Evolutionary conservation across 2,329 filamentous ascomycete species (phyloP).

Genomic region (Xylariales sp.): DNA sequence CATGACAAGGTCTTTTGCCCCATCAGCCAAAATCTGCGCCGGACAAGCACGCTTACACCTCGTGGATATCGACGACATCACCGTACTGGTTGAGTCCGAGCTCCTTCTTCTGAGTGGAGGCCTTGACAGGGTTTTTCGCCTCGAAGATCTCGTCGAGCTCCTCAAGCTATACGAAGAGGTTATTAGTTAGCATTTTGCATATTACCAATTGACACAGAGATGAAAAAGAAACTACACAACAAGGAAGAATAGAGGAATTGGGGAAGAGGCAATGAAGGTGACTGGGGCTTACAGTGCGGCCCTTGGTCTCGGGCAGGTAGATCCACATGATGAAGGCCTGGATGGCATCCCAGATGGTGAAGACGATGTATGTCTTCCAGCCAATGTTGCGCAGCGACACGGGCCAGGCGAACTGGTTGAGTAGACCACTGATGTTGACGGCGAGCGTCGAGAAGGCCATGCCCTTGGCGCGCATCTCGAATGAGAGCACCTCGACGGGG

Average conservation of each 20-base stretch:
- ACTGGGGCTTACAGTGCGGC: slow-evolving; percentile 32
- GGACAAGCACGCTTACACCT: slow-evolving; percentile 4
- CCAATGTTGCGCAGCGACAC: slow-evolving; percentile 41
- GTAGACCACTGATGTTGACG: slow-evolving; percentile 37
- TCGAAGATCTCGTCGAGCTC: slow-evolving; percentile 43
- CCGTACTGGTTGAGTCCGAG: slow-evolving; percentile 23
- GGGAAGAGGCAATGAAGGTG: too few species aligned
- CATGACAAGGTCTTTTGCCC: too few species aligned
- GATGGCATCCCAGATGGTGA: slow-evolving; percentile 35
- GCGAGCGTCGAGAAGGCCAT: slow-evolving; percentile 40
- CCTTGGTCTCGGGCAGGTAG: slow-evolving; percentile 43
- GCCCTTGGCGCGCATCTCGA: slow-evolving; percentile 44
- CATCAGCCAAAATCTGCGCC: too few species aligned
- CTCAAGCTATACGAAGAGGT: slow-evolving; percentile 38
- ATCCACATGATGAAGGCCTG: slow-evolving; percentile 38
- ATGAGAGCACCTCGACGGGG: slow-evolving; percentile 41
- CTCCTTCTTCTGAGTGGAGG: slow-evolving; percentile 31
- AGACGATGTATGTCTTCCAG: slow-evolving; percentile 48
- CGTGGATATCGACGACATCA: slow-evolving; percentile 15
- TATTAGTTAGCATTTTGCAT: too few species aligned
- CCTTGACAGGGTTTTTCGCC: slow-evolving; percentile 32
- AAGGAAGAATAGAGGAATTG: too few species aligned
- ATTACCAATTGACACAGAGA: too few species aligned
- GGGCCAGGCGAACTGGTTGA: slow-evolving; percentile 38
- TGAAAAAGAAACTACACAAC: too few species aligned